These are phyloP conservation scores for Phytophthora idaei DNA, from an alignment of 352 stramenopile genomes.

Conservation along the genomic window DNA sequence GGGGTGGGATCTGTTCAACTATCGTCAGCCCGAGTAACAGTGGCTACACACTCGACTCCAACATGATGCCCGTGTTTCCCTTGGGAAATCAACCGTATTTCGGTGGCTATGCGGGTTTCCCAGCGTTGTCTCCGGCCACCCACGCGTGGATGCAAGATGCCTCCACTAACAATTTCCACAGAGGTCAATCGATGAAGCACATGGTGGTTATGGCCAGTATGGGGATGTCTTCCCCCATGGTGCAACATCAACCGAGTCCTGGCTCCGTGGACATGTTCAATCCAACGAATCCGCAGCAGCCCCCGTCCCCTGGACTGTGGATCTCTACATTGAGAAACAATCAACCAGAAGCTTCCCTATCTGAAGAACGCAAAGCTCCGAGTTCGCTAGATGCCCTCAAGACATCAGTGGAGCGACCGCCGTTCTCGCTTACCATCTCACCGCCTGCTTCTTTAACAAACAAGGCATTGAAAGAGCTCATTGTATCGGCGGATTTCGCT, in stretches of 20 bases:
- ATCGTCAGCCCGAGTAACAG: background rate
- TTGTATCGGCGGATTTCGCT: conserved; percentile 39
- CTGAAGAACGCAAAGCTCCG: background rate
- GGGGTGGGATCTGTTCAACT: conserved; percentile 12
- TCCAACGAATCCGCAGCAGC: conserved; percentile 8
- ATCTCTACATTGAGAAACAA: conserved; percentile 17
- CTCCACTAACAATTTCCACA: conserved; percentile 26
- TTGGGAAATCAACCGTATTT: conserved; percentile 18
- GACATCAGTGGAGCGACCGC: conserved; percentile 14
- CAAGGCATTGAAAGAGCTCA: conserved; percentile 42
- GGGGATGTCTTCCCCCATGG: conserved; percentile 17
- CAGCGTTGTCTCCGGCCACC: conserved; percentile 11
- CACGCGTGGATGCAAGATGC: conserved; percentile 24
- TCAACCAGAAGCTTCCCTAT: background rate
- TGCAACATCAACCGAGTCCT: conserved; percentile 36
- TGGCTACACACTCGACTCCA: conserved; percentile 29
- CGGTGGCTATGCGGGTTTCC: conserved; percentile 4
- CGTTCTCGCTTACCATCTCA: conserved; percentile 39
- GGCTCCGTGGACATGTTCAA: conserved; percentile 37
- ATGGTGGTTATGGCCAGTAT: conserved; percentile 35
- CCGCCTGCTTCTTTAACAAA: conserved; percentile 37
- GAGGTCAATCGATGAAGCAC: conserved; percentile 36
- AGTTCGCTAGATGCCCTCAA: conserved; percentile 22
- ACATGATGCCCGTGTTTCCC: conserved; percentile 40
- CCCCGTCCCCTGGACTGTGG: conserved; percentile 21